Evolutionary conservation across 352 stramenopile genomes (phyloP).

Genomic region (Phytophthora pisi): DNA sequence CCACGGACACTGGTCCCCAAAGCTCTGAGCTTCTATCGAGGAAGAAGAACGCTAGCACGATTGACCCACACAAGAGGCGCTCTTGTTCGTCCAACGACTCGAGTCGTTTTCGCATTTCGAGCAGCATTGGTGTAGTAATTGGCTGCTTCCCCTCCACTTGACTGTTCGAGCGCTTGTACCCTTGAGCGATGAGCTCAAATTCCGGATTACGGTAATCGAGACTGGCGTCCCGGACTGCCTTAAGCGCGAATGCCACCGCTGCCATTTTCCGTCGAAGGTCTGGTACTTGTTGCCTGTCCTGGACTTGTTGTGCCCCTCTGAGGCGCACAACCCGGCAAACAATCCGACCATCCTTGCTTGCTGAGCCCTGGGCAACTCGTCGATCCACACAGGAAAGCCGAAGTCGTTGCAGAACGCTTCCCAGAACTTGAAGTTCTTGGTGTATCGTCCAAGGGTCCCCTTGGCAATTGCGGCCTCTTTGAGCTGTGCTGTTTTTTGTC

Average conservation of each 20-base stretch:
- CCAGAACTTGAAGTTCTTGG: slow-evolving; percentile 22
- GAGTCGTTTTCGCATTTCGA: slow-evolving; percentile 12
- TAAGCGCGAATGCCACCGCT: neutral
- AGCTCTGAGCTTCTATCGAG: slow-evolving; percentile 31
- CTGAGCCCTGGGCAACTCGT: slow-evolving; percentile 26
- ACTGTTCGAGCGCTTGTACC: slow-evolving; percentile 5
- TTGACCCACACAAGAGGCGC: slow-evolving; percentile 12
- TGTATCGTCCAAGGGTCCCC: slow-evolving; percentile 6
- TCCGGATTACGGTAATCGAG: neutral
- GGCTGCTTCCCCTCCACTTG: slow-evolving; percentile 38
- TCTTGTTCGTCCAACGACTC: neutral
- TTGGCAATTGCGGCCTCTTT: neutral
- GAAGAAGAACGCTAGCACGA: slow-evolving; percentile 12
- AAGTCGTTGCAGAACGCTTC: slow-evolving; percentile 19
- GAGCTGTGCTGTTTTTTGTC: neutral
- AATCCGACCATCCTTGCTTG: slow-evolving; percentile 31
- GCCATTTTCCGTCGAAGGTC: neutral
- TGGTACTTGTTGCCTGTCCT: slow-evolving; percentile 1
- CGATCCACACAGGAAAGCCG: slow-evolving; percentile 28
- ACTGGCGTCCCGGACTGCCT: neutral
- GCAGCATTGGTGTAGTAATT: slow-evolving; percentile 39
- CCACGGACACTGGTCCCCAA: slow-evolving; percentile 15
- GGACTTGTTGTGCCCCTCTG: slow-evolving; percentile 4
- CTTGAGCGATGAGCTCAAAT: slow-evolving; percentile 1
- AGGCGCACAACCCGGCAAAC: slow-evolving; percentile 24